Base-by-base conservation (phyloP, 1,284 basidiomycete species). In the Malassezia equina region DNA sequence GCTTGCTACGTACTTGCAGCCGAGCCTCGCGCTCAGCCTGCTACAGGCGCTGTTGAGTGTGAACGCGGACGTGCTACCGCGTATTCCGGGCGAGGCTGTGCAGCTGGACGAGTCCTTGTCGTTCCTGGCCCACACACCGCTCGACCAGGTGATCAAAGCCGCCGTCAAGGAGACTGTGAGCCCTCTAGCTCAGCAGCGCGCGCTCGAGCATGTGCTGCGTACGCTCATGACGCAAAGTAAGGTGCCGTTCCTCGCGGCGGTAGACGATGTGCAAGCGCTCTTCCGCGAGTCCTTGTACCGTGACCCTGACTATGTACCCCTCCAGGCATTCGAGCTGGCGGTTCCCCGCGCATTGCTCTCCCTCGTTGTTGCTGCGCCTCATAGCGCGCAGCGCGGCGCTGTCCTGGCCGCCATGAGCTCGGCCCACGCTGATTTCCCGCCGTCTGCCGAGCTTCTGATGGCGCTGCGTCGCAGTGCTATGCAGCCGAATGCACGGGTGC, bases 241-340 rank as follows among this genome's bases (percentile, higher is more conserved):
- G 79, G 48, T 75, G 78, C 71, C 90, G 0, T 84, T 94, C 1
- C 75, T 95, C 6, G 76, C 93, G 25, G 90, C 88, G 0, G 77
- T 94, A 0, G 91, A 95, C 67, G 88, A 91, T 63, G 82, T 85
- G 65, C 90, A 94, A 71, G 80, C 86, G 0, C 77, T 94, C 29
- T 91, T 88, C 73, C 78, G 81, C 66, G 80, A 79, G 44, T 82
- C 84, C 0, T 73, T 78, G 17, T 95, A 94, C 78, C 82, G 84
- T 36, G 84, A 89, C 55, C 86, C 88, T 1, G 83, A 86, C 51
- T 90, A 84, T 75, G 77, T 79, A 9, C 67, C 77, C 6, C 81
- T 95, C 52, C 82, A 86, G 62, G 77, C 86, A 0, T 89, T 86
- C 69, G 85, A 93, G 68, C 79, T 96, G 3, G 85, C 86, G 8